phyloP scores from a whole-genome alignment of 169 alveolate species.

The Sarcocystis neurona region DNA sequence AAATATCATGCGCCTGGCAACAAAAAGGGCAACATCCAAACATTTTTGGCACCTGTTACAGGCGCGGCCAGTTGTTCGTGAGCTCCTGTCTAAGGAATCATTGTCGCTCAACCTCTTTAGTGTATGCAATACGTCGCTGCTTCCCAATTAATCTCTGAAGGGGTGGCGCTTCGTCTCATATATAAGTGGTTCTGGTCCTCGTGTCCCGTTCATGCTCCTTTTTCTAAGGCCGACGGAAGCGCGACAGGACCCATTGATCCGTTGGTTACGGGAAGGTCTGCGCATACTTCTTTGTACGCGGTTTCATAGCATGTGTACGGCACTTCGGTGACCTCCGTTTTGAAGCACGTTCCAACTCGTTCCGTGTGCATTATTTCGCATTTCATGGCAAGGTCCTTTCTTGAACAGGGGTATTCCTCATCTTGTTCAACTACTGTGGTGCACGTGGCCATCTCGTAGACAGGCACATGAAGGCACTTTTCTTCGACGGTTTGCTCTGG shows the following conservation, averaged over 20 bases:
- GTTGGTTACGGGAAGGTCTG: slow-evolving; percentile 46
- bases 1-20: no score
- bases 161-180: no score
- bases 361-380: slow-evolving; percentile 36
- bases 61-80: no score
- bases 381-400: slow-evolving; percentile 29
- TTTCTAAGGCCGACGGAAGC: not conserved
- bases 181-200: no score
- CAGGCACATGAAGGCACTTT: slow-evolving; percentile 54
- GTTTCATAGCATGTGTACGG: slow-evolving; percentile 65
- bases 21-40: no score
- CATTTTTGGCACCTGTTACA: no score
- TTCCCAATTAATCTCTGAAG: no score
- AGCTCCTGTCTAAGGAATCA: no score
- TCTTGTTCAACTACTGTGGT: slow-evolving; percentile 42
- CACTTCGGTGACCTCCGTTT: slow-evolving; percentile 39
- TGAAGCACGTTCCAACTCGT: slow-evolving; percentile 54
- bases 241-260: slow-evolving; percentile 28
- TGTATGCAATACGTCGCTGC: no score
- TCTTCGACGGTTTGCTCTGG: slow-evolving; percentile 61
- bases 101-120: no score
- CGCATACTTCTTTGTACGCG: slow-evolving; percentile 50
- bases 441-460: slow-evolving; percentile 62
- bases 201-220: not conserved
- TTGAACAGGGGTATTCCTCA: slow-evolving; percentile 59